Percentiles rank a stretch among this genome's conserved stretches.
Conservation (phyloP, 345 rosid genomes). For the Cardamine occulta region DNA sequence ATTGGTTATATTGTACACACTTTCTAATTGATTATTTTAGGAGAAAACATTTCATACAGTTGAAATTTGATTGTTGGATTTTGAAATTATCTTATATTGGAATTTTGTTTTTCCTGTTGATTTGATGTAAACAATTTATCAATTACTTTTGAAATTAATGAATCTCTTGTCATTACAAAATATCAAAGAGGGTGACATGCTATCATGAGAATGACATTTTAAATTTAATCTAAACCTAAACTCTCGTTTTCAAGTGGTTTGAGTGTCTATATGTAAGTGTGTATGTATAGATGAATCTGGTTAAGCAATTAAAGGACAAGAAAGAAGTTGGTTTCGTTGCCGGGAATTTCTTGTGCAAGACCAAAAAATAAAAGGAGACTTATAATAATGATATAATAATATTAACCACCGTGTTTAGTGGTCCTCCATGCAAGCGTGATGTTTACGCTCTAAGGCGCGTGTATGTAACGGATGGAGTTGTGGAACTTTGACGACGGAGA, state of each 20-base stretch:
- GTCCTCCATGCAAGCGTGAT: constrained; percentile 22
- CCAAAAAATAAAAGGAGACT: not conserved
- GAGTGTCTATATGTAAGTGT: constrained; percentile 13
- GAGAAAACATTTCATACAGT: constrained; percentile 1
- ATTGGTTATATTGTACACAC: constrained; percentile 37
- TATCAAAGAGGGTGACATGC: constrained; percentile 16
- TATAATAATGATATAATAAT: not conserved
- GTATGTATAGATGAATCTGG: constrained; percentile 32
- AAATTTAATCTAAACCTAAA: too few relatives aligned
- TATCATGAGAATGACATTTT: constrained; percentile 5
- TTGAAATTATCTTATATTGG: constrained; percentile 3
- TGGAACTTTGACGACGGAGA: constrained; percentile 22
- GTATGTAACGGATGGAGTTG: constrained; percentile 1
- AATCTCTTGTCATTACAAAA: not conserved
- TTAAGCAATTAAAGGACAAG: constrained; percentile 47
- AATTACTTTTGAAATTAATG: not conserved
- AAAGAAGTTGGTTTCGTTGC: constrained; percentile 44
- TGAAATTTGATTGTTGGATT: constrained; percentile 12
- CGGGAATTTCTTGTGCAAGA: constrained; percentile 40
- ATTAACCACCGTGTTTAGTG: constrained; percentile 17
- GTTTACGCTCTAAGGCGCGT: constrained; percentile 27
- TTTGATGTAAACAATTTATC: constrained; percentile 2
- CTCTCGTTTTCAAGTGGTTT: constrained; percentile 20
- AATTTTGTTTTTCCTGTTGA: constrained; percentile 12
- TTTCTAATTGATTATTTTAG: constrained; percentile 39